phyloP scores from a whole-genome alignment of 192 early-diverging fungal genomes.

The Coemansia sp. region DNA sequence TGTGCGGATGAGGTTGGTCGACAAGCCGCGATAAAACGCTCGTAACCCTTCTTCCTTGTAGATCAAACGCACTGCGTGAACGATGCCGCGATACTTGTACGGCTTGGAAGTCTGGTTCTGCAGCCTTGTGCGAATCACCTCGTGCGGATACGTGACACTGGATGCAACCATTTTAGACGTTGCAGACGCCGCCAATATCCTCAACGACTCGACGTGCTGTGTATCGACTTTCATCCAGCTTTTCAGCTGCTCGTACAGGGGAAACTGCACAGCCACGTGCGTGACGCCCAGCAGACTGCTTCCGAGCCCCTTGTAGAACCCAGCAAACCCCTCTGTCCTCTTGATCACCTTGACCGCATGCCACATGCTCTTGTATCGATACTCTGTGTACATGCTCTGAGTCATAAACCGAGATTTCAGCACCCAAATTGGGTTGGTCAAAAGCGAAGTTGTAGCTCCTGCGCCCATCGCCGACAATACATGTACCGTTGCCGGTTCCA shows the following conservation, averaged over 20 bases:
- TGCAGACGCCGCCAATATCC: constrained; percentile 79
- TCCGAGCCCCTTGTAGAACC: constrained; percentile 91
- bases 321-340: constrained; percentile 70
- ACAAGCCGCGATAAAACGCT: constrained; percentile 87
- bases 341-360: constrained; percentile 81
- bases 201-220: constrained; percentile 34
- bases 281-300: constrained; percentile 88
- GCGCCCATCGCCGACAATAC: constrained; percentile 87
- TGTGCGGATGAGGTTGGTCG: constrained; percentile 83
- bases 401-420: constrained; percentile 90
- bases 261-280: constrained; percentile 94
- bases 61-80: constrained; percentile 75
- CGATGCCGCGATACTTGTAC: constrained; percentile 79
- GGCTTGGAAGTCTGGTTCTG: constrained; percentile 80
- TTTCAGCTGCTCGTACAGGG: constrained; percentile 92
- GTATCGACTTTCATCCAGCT: constrained; percentile 20
- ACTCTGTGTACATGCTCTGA: constrained; percentile 69
- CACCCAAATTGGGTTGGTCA: constrained; percentile 92
- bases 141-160: constrained; percentile 92
- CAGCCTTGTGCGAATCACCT: constrained; percentile 89
- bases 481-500: constrained; percentile 60
- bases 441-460: constrained; percentile 70
- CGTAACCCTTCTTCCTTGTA: constrained; percentile 72
- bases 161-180: constrained; percentile 88
- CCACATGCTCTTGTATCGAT: constrained; percentile 78